Evolutionary conservation across 2,329 filamentous ascomycete species (phyloP), one percentile per base, ranked within the genome.

Genomic region (Trichoderma guizhouense): DNA sequence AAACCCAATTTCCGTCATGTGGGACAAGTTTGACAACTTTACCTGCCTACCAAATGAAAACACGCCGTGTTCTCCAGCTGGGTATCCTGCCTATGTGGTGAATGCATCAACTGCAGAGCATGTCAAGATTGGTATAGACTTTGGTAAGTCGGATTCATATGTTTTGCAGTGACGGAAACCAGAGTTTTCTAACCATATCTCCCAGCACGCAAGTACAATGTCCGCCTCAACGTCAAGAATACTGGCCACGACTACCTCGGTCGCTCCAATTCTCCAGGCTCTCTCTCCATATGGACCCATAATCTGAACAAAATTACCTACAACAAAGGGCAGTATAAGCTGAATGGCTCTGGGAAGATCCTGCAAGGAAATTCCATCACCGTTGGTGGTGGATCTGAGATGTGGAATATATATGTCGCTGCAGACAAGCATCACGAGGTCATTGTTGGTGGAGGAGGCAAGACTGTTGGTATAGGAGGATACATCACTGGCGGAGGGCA

Each of bases 401-500:
- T 87, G 74, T 79, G 81, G 28, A 83, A 87, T 7, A 78, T 86
- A 0, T 86, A 89, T 73, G 76, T 81, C 1, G 79, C 82, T 11
- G 83, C 87, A 0, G 79, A 85, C 65, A 75, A 80, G 2, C 75
- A 82, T 71, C 83, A 85, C 62, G 79, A 87, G 18, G 83, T 83
- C 1, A 80, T 90, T 5, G 85, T 91, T 0, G 87, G 86, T 1
- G 89, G 89, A 2, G 84, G 84, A 3, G 85, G 84, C 47, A 84
- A 84, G 57, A 86, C 85, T 0, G 89, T 92, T 2, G 86, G 87
- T 0, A 81, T 89, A 0, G 89, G 88, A 7, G 90, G 90, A 0
- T 92, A 88, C 67, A 81, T 86, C 3, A 88, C 88, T 15, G 89
- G 89, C 0, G 90, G 88, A 2, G 90, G 90, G 0, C 90, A 92